A percentile compares a stretch with the other conserved stretches of the same genome.
phyloP scores from a whole-genome alignment of 305 asterid species.

The Fraxinus greggii region DNA sequence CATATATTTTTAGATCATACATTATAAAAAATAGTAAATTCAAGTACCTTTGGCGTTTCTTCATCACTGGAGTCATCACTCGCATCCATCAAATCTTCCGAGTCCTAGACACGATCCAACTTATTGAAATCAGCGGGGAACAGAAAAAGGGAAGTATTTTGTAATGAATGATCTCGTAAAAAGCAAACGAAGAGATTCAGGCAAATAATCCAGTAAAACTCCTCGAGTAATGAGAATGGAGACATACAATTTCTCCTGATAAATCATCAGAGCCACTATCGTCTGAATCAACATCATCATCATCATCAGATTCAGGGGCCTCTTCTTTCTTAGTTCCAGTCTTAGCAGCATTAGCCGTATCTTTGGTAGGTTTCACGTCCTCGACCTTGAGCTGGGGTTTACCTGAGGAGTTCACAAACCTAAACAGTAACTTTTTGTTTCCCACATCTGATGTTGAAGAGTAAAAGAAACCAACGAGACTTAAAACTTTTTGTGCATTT shows the following conservation, averaged over 20 bases:
- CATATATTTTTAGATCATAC: not conserved
- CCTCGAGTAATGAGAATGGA: not conserved
- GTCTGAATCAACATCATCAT: constrained; percentile 13
- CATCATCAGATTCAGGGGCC: constrained; percentile 27
- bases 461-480: not conserved
- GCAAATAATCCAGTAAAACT: not conserved
- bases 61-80: constrained; percentile 33
- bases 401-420: constrained; percentile 19
- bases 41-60: constrained; percentile 31
- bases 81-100: constrained; percentile 34
- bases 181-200: not conserved
- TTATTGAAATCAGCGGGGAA: not conserved
- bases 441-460: not conserved
- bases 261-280: constrained; percentile 33
- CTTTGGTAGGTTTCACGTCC: constrained; percentile 22
- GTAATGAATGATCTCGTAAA: not conserved
- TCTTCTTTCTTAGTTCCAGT: constrained; percentile 24
- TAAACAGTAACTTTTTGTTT: not conserved
- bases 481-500: not conserved
- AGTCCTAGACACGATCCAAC: constrained; percentile 36
- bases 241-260: constrained; percentile 32
- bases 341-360: constrained; percentile 8
- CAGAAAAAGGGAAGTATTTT: not conserved
- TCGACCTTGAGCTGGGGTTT: constrained; percentile 17
- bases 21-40: constrained; percentile 9